Base-by-base conservation (phyloP, 495 filamentous ascomycete genomes). In the Aspergillus mulundensis region DNA sequence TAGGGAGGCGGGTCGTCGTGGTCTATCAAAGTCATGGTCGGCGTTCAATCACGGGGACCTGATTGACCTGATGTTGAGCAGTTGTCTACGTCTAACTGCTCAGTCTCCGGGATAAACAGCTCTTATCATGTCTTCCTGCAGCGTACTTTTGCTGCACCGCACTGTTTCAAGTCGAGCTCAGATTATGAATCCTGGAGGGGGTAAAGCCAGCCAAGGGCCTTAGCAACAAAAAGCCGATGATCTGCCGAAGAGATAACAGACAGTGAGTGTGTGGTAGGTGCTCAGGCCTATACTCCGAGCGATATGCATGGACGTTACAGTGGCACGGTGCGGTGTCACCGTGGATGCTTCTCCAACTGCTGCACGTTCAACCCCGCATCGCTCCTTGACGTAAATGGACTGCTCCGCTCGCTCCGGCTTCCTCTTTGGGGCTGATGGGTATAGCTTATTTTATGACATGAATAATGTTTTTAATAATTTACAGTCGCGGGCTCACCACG, bases 1-100 rank as follows among this genome's bases (percentile, higher is more conserved):
- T 56, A 15, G 6, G 32, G 32, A 7, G 50, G 18, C 40, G 23
- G 34, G 44, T 47, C 50, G 8, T 47, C 46, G 28, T 56, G 36
- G 19, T 50, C 48, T 16, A 30, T 12, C 15, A n/a, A 15, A 32
- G 48, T 50, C 48, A 50, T 50, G 19, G 11, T 25, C 14, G 5
- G 16, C 8, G n/a, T 38, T 50, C 14, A 20, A 24, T 1, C 43
- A 46, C 28, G 41, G 23, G 5, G 20, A 19, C 19, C 3, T 23
- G 2, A 42, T 7, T n/a, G n/a, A n/a, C n/a, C n/a, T n/a, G 39
- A 19, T 42, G n/a, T 42, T 42, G 39, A 42, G 39, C 39, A 18
- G 18, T 28, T 28, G n/a, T 28, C n/a, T 6, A 19, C 6, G 18
- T 42, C 25, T 28, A 19, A 1, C n/a, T 42, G 19, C 16, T 7